Base-by-base conservation (phyloP, 306 rosid genomes). In the Cucumis sativus region DNA sequence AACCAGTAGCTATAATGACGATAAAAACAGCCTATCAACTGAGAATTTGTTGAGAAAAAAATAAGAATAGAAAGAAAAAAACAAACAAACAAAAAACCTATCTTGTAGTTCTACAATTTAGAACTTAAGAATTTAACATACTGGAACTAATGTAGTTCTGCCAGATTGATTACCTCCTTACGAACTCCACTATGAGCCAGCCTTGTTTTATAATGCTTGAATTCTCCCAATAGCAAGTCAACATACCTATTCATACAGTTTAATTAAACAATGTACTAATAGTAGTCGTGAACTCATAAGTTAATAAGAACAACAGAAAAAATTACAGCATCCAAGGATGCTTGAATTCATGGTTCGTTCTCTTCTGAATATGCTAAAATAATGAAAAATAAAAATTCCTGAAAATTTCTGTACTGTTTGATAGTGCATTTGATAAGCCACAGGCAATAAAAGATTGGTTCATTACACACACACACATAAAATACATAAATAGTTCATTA, bases 151-250 rank as follows among this genome's bases (percentile, higher is more conserved):
- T 45, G 25, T 23, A 71, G 30, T 71, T 49, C 43, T 49, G 43
- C 76, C 82, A 21, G 13, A 55, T 52, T 10, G 71, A 80, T 82
- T 92, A 96, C 99, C 99, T 96, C 98, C 80, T 87, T 89, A 79
- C 89, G 89, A 79, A 96, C 87, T 85, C 96, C 98, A 21, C 93
- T 96, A 79, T 91, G 91, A 84, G 85, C 90, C 76, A 96, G 89
- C 81, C 96, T 89, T n/a, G 99, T 96, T 87, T 91, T 92, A 79
- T 87, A 96, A 86, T 92, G 98, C 91, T 96, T 96, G 83, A 96
- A 96, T 84, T 96, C 99, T 63, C 99, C 99, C 89, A 96, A 84
- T 81, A 96, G 82, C 89, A 92, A 85, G 84, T 96, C 99, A 79
- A 96, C 97, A 61, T 96, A 92, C 87, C 99, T 96, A 82, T 80